Base-by-base conservation (phyloP, 2,329 filamentous ascomycete genomes). In the Mollisiaceae sp. region DNA sequence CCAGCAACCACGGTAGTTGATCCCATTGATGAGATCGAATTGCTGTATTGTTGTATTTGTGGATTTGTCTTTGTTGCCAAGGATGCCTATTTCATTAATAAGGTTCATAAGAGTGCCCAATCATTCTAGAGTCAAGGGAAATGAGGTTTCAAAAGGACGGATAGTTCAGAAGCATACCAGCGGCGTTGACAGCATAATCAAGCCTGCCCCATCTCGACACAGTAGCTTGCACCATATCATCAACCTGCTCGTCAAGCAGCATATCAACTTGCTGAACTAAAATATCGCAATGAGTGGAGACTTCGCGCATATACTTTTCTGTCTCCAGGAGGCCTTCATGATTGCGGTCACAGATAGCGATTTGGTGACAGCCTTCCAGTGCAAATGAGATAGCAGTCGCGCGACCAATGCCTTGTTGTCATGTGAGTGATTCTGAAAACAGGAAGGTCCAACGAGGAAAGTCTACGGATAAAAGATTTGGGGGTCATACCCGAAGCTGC, bases 161-260 rank as follows among this genome's bases (percentile, higher is more conserved):
- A 18, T 32, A 32, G 14, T 6, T 32, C 22, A 54, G 18, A 24
- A 18, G 66, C 66, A 41, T 57, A 78, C 77, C 80, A 27, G 81
- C 82, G 64, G 76, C 78, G 71, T 83, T 82, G 41, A 81, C 77
- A 20, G 78, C 79, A 71, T 83, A 83, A 71, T 83, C 81, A 18
- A 83, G 76, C 4, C 80, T 73, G 0, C 78, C 78, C 62, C 79
- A 81, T 15, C 72, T 68, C 1, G 70, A 65, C 4, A 80, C 74
- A 2, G 75, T 72, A 4, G 59, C 69, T 4, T 74, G 72, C 59
- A 82, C 72, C 11, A 78, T 74, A 3, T 60, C 60, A 4, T 76
- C 65, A 9, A 83, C 73, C 4, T 79, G 72, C 1, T 72, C 69
- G 35, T 78, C 77, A 15, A 75, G 68, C 4, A 77, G 69, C 35